Conservation (phyloP, 1,284 basidiomycete species). For the Trichosporon coremiiforme region DNA sequence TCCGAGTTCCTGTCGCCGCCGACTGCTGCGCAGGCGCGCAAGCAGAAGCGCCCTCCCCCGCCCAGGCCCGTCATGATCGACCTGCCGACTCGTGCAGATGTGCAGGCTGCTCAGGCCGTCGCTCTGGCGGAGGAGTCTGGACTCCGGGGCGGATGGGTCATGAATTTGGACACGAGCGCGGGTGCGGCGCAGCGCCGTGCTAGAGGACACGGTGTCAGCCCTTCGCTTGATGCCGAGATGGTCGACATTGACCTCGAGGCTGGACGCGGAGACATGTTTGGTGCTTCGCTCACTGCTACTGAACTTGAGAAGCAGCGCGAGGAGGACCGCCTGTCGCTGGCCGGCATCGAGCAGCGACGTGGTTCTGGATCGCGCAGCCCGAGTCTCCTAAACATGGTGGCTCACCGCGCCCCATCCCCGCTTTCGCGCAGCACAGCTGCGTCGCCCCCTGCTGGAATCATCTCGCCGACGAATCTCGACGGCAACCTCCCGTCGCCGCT, state of each 20-base stretch:
- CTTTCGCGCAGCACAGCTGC: constrained; percentile 28
- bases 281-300: constrained; percentile 38
- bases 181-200: constrained; percentile 35
- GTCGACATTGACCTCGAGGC: constrained; percentile 58
- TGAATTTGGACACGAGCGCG: constrained; percentile 48
- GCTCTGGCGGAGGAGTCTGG: constrained; percentile 52
- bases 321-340: constrained; percentile 42
- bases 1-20: constrained; percentile 51
- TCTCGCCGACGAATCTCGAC: neutral
- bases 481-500: neutral
- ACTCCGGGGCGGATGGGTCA: constrained; percentile 57
- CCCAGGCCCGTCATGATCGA: constrained; percentile 51
- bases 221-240: constrained; percentile 49
- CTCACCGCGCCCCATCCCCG: constrained; percentile 39
- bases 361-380: constrained; percentile 22
- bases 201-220: constrained; percentile 22
- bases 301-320: constrained; percentile 42
- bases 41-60: constrained; percentile 28
- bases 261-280: constrained; percentile 48
- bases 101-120: constrained; percentile 56
- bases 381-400: constrained; percentile 25
- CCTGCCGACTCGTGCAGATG: constrained; percentile 56
- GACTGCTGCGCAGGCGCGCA: neutral
- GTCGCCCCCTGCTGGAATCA: neutral
- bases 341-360: constrained; percentile 45